These are phyloP conservation scores for Sorghum bicolor DNA, from an alignment of 176 grass and related monocot species.

Conservation along the genomic window Sorghum_bicolor_NCBIv3 NC_012875.2:49895501-49896000, in stretches of 20 bases:
- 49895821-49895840: slow-evolving; percentile 70
- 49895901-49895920: background rate
- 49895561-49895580: background rate
- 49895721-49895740: slow-evolving; percentile 58
- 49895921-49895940: background rate
- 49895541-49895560: slow-evolving; percentile 8
- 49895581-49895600: background rate
- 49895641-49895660: slow-evolving; percentile 50
- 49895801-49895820: slow-evolving; percentile 84
- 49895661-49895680: slow-evolving; percentile 53
- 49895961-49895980: background rate
- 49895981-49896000: slow-evolving; percentile 51
- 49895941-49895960: slow-evolving; percentile 8
- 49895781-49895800: slow-evolving; percentile 44
- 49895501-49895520: background rate
- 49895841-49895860: slow-evolving; percentile 43
- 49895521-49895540: background rate
- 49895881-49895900: slow-evolving; percentile 45
- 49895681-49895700: slow-evolving; percentile 60
- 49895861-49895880: slow-evolving; percentile 33
- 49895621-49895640: background rate
- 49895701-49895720: slow-evolving; percentile 57
- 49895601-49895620: slow-evolving; percentile 1
- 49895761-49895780: slow-evolving; percentile 70
- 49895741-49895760: slow-evolving; percentile 75